Base-by-base conservation (phyloP, 2,329 filamentous ascomycete genomes). In the Aspergillus sp. region DNA sequence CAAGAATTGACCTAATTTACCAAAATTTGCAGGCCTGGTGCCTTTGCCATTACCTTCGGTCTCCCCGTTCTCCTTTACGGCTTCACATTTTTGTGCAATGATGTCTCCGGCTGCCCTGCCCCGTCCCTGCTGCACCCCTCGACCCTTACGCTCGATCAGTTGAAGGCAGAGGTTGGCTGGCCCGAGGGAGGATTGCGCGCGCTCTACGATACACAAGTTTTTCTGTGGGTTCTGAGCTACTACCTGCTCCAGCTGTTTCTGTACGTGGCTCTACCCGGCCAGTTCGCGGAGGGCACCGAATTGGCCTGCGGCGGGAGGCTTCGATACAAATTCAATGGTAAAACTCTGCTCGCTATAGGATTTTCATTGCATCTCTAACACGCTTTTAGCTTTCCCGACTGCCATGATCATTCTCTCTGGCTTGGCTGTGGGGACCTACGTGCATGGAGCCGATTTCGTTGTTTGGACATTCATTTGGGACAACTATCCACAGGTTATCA, bases 381-480 rank as follows among this genome's bases (percentile, higher is more conserved):
- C 69, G 50, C 28, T 3, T 4, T 30, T 67, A 94, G 91, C 92
- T 9, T 89, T 95, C 76, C 81, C 83, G 66, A 92, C 91, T n/a
- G 89, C 89, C 63, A 77, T 92, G 59, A 83, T 90, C 65, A 93
- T 89, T 54, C 81, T 96, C 49, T 83, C 84, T n/a, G 81, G 89
- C 6, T 85, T 89, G 56, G 87, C 87, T 38, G 89, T 89, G 8
- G 93, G 93, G 53, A 97, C 93, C 3, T 78, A 88, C 45, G 78
- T 88, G 3, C 86, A 94, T 69, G 94, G 94, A 60, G 87, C 92
- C 55, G 84, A 94, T 22, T 97, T 96, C 71, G 85, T 87, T 8
- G 85, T 97, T 55, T 99, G 94, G 94, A 91, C 89, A 28, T 98
- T 93, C 79, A 92, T 98, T 72, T 89, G 91, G 81, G 89, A 96